phyloP scores from a whole-genome alignment of 345 rosid species.

The Abelmoschus esculentus region DNA sequence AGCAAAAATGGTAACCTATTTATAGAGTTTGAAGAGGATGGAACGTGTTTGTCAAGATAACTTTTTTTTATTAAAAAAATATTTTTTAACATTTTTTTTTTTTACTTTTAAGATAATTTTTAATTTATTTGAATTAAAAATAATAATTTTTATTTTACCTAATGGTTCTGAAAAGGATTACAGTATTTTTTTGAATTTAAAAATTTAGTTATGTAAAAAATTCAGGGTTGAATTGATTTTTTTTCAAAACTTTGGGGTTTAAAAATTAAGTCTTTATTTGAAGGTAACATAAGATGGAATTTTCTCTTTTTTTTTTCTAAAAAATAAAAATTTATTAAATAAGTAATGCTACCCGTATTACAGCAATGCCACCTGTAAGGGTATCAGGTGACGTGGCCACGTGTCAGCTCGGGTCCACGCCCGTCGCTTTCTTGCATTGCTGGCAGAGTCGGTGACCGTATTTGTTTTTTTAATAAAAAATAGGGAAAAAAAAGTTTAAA shows the following conservation, averaged over 20 bases:
- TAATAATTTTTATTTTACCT: too few relatives aligned
- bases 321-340: background rate
- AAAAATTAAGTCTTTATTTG: background rate
- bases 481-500: background rate
- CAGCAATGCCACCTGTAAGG: constrained; percentile 20
- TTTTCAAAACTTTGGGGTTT: too few relatives aligned
- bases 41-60: constrained; percentile 67
- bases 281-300: constrained; percentile 16
- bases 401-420: constrained; percentile 26
- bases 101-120: too few relatives aligned
- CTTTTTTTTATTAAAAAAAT: too few relatives aligned
- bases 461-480: background rate
- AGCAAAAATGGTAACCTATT: constrained; percentile 32
- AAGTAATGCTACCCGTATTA: background rate
- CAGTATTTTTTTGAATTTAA: too few relatives aligned
- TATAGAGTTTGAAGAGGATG: constrained; percentile 41
- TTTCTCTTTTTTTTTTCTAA: background rate
- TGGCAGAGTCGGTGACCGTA: constrained; percentile 19
- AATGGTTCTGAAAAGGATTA: too few relatives aligned
- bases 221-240: too few relatives aligned
- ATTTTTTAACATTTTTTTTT: too few relatives aligned
- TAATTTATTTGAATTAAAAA: too few relatives aligned
- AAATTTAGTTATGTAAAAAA: too few relatives aligned
- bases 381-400: constrained; percentile 26
- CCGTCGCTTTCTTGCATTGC: constrained; percentile 6